Evolutionary conservation across 345 rosid genomes (phyloP).

Genomic region (Schrenkiella parvula): DNA sequence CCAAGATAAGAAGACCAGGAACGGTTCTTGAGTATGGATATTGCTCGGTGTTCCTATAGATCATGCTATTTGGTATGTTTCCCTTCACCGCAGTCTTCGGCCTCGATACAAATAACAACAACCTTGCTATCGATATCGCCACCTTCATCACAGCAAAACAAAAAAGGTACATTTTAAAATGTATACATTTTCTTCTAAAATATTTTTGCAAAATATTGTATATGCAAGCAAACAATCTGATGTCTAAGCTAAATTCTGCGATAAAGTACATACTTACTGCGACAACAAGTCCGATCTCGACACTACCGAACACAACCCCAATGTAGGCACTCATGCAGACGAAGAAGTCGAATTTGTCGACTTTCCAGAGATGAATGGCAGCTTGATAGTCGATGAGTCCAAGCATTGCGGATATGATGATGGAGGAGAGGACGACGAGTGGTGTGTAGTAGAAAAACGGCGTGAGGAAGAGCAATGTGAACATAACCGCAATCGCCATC

Average conservation of each 20-base stretch:
- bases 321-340: slow-evolving; percentile 75
- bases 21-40: slow-evolving; percentile 55
- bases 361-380: slow-evolving; percentile 72
- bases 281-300: slow-evolving; percentile 67
- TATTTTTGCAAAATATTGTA: not conserved
- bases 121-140: slow-evolving; percentile 57
- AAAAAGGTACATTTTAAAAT: not conserved
- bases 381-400: slow-evolving; percentile 89
- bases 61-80: slow-evolving; percentile 72
- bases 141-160: slow-evolving; percentile 40
- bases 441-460: slow-evolving; percentile 93
- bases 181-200: not conserved
- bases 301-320: slow-evolving; percentile 83
- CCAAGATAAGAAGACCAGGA: slow-evolving; percentile 78
- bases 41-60: slow-evolving; percentile 76
- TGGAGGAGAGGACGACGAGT: slow-evolving; percentile 82
- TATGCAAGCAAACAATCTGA: too few species aligned
- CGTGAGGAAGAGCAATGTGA: slow-evolving; percentile 72
- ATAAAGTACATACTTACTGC: slow-evolving; percentile 47
- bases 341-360: slow-evolving; percentile 83
- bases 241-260: not conserved
- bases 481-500: slow-evolving; percentile 85
- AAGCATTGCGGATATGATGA: slow-evolving; percentile 79
- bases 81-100: slow-evolving; percentile 71
- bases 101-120: slow-evolving; percentile 72